Percentiles rank a stretch among this genome's conserved stretches.
phyloP scores from a whole-genome alignment of 2,329 filamentous ascomycete species.

The Diaporthe citri region DNA sequence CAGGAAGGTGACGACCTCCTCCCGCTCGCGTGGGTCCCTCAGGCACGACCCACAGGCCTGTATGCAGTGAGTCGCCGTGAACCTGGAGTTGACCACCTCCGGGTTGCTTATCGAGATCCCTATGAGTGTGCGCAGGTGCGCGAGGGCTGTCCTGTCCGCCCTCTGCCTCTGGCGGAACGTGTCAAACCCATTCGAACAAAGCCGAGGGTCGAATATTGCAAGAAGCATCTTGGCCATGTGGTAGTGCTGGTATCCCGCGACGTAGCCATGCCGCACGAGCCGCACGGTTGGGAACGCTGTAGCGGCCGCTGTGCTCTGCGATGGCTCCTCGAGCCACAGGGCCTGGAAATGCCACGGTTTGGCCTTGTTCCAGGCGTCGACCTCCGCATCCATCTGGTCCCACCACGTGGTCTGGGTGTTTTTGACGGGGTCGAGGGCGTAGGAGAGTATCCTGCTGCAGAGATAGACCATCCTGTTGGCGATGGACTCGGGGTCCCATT shows the following conservation, averaged over 20 bases:
- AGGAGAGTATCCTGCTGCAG: constrained; percentile 49
- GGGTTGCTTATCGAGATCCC: constrained; percentile 47
- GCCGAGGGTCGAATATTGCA: constrained; percentile 53
- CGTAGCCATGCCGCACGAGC: constrained; percentile 41
- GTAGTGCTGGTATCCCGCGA: constrained; percentile 55
- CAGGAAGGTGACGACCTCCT: constrained; percentile 15
- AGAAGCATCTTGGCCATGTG: constrained; percentile 55
- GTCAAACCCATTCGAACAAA: constrained; percentile 44
- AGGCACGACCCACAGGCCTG: constrained; percentile 8
- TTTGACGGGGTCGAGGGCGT: constrained; percentile 49
- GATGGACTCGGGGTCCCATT: constrained; percentile 44
- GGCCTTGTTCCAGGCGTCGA: constrained; percentile 44
- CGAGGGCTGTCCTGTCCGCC: constrained; percentile 43
- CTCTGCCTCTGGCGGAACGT: constrained; percentile 42
- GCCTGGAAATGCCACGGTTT: constrained; percentile 39
- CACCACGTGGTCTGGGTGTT: constrained; percentile 43
- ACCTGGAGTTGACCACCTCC: constrained; percentile 43
- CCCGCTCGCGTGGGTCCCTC: constrained; percentile 21
- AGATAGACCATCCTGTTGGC: constrained; percentile 47
- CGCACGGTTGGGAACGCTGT: constrained; percentile 40
- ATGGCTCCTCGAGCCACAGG: constrained; percentile 9
- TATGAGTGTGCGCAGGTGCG: constrained; percentile 44
- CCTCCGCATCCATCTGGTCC: constrained; percentile 43
- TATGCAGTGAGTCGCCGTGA: constrained; percentile 45
- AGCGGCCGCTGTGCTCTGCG: background rate